Percentiles rank a stretch among this genome's conserved stretches.
Evolutionary conservation across 2,329 filamentous ascomycete genomes (phyloP).

Genomic region (Teratosphaeria gauchensis): DNA sequence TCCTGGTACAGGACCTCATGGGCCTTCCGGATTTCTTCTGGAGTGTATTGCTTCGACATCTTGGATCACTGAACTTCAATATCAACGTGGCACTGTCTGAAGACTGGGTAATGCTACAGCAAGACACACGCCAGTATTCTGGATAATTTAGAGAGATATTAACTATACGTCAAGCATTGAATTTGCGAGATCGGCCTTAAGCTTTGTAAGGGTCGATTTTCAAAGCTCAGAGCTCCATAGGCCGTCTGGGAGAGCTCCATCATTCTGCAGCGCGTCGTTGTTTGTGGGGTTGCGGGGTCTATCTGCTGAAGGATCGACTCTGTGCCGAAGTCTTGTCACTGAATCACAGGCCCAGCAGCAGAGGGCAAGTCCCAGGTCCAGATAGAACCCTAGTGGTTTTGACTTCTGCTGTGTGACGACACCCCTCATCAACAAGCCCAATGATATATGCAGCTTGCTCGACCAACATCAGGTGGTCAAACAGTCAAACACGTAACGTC

Average conservation of each 20-base stretch:
- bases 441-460: too few species aligned
- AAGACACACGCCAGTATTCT: neutral
- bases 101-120: neutral
- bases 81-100: too few species aligned
- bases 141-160: neutral
- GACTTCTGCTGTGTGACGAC: too few species aligned
- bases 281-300: neutral
- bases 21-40: conserved; percentile 25
- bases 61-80: neutral
- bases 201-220: neutral
- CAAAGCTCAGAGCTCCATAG: neutral
- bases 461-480: too few species aligned
- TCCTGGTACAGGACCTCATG: conserved; percentile 51
- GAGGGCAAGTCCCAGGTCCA: too few species aligned
- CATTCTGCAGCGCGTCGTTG: neutral
- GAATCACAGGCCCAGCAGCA: too few species aligned
- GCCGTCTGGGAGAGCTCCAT: neutral
- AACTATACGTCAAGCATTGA: neutral
- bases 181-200: neutral
- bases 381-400: too few species aligned
- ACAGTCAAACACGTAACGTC: too few species aligned
- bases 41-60: conserved; percentile 6
- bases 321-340: too few species aligned
- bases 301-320: too few species aligned
- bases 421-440: too few species aligned